Evolutionary conservation across 768 basidiomycete genomes (phyloP), one percentile per base, ranked within the genome.

Genomic region (Ramaria rubella): DNA sequence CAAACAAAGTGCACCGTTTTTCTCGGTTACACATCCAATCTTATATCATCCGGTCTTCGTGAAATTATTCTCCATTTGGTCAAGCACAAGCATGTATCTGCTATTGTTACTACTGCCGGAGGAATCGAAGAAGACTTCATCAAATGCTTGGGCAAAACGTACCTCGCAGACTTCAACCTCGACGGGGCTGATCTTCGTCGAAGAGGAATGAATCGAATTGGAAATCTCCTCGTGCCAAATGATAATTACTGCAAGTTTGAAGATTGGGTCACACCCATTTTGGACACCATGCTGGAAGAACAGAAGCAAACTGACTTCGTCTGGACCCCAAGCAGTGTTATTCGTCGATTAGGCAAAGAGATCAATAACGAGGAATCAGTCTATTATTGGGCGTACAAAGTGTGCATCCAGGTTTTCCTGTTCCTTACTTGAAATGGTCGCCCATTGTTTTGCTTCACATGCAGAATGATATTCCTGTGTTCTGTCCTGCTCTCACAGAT

Each of bases 181-280:
- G 87, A 94, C 60, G 96, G 96, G 14, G 90, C 92, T 5, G 84
- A 85, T 56, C 72, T 99, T 55, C 81, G 96, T 43, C 84, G 77
- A 66, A 80, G 81, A 59, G 96, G 96, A n/a, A 83, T 99, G 80
- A 99, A 99, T 65, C 83, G 96, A 33, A 93, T 98, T 59, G 96
- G 96, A 30, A 99, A 99, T 66, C 81, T 99, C 42, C 74, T 99
- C 57, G 83, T 99, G 2, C 96, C 96, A 3, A 99, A 99, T 67
- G 92, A 96, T 64, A 98, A 98, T 68, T 99, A 99, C 71, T 98
- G 96, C 83, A 87, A 90, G 65, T 99, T 98, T 63, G 96, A 99
- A 72, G 95, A 98, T 68, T 99, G 96, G 96, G 81, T 98, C n/a
- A 85, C 83, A 19, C 96, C 96, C 2, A 90, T 97, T 55, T 80